These are phyloP conservation scores for Hyphopichia burtonii DNA, from an alignment of 1,139 yeast genomes.

Conservation along the genomic window DNA sequence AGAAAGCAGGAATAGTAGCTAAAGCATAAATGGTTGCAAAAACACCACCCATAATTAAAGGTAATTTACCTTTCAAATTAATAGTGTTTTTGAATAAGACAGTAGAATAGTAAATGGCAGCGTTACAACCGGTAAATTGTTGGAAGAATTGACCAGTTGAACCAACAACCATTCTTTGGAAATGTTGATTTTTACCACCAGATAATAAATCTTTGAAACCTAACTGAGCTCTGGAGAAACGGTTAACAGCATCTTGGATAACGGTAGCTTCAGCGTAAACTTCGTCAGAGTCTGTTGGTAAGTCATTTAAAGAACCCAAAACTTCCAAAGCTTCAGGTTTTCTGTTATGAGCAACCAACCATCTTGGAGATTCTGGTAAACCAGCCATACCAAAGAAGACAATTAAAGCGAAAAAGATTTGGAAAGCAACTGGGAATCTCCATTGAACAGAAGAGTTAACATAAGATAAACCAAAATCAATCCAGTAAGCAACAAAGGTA, in stretches of 20 bases:
- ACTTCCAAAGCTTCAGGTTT: slow-evolving; percentile 43
- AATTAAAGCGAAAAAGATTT: slow-evolving; percentile 38
- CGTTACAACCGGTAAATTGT: slow-evolving; percentile 65
- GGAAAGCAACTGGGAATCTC: slow-evolving; percentile 50
- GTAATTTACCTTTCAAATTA: slow-evolving; percentile 1
- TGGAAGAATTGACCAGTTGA: slow-evolving; percentile 53
- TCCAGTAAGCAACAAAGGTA: slow-evolving; percentile 45
- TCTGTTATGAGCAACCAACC: slow-evolving; percentile 58
- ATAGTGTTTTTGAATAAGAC: slow-evolving; percentile 55
- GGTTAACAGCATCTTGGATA: slow-evolving; percentile 42
- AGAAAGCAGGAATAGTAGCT: slow-evolving; percentile 62
- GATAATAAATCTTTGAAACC: slow-evolving; percentile 52
- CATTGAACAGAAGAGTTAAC: slow-evolving; percentile 50
- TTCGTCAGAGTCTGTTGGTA: slow-evolving; percentile 39
- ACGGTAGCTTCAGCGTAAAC: slow-evolving; percentile 43
- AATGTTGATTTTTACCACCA: slow-evolving; percentile 50
- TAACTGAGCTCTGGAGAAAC: slow-evolving; percentile 27
- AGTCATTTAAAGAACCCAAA: slow-evolving; percentile 1
- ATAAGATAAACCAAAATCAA: slow-evolving; percentile 70
- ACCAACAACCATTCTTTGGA: slow-evolving; percentile 59
- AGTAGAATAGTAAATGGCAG: slow-evolving; percentile 67
- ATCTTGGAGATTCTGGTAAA: slow-evolving; percentile 74
- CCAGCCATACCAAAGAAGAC: slow-evolving; percentile 35
- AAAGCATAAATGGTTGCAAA: slow-evolving; percentile 61
- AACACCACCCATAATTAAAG: slow-evolving; percentile 46